A percentile compares a stretch with the other conserved stretches of the same genome.
These are phyloP conservation scores for Amanita muscaria DNA, from an alignment of 768 basidiomycete genomes.

Conservation along the genomic window DNA sequence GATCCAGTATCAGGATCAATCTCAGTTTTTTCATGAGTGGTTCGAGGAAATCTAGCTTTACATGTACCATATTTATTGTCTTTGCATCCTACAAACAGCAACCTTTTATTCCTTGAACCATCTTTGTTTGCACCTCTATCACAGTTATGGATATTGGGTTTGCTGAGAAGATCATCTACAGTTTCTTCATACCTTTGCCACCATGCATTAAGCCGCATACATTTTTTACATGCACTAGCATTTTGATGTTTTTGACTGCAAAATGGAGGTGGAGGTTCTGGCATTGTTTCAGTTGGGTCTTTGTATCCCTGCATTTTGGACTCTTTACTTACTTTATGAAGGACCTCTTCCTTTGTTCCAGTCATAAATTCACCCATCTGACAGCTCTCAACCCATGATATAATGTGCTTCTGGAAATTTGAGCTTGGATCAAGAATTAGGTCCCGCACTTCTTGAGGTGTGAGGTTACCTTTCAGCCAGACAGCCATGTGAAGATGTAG, in stretches of 20 bases:
- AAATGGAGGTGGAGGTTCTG: not conserved
- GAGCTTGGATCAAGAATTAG: conserved; percentile 18
- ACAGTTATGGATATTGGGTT: too few species aligned
- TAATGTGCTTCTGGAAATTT: conserved; percentile 15
- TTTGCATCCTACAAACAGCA: conserved; percentile 4
- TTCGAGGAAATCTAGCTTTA: conserved; percentile 20
- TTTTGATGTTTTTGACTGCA: too few species aligned
- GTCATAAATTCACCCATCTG: conserved; percentile 15
- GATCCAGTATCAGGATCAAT: conserved; percentile 17
- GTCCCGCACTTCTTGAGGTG: conserved; percentile 17
- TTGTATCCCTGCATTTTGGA: not conserved
- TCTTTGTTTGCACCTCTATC: not conserved
- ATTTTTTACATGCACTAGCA: not conserved
- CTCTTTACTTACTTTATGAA: not conserved
- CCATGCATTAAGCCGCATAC: not conserved
- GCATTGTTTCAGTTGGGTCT: not conserved
- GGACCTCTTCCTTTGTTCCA: conserved; percentile 8
- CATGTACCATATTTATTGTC: conserved; percentile 15
- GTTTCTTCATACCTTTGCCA: not conserved
- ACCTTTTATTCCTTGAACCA: not conserved
- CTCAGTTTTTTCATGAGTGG: conserved; percentile 4
- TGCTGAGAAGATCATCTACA: not conserved
- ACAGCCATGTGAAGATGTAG: conserved; percentile 29
- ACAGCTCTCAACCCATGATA: too few species aligned
- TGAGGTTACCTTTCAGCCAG: conserved; percentile 24